Evolutionary conservation across 768 basidiomycete genomes (phyloP).

Genomic region (Mycena maculata): DNA sequence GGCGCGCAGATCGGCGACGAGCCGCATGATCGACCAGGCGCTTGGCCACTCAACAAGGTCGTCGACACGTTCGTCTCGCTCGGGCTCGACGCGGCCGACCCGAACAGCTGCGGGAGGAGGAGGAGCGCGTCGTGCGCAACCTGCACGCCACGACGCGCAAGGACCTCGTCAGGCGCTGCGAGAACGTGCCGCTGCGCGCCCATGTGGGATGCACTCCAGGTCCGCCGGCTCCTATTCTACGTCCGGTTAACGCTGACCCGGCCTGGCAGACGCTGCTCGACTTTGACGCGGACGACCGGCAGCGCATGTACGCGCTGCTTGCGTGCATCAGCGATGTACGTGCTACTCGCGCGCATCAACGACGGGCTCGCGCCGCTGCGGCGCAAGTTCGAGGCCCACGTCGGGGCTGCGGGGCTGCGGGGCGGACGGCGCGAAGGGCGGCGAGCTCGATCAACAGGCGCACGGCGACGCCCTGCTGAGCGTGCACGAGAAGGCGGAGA

Average conservation of each 20-base stretch:
- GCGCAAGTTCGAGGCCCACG: constrained; percentile 94
- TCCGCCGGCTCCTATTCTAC: background rate
- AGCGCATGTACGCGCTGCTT: constrained; percentile 94
- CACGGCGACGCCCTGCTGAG: constrained; percentile 94
- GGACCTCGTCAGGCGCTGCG: constrained; percentile 82
- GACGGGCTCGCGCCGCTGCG: constrained; percentile 92
- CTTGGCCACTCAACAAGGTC: constrained; percentile 94
- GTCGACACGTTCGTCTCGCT: constrained; percentile 96
- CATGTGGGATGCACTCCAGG: constrained; percentile 97
- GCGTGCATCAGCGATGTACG: constrained; percentile 92
- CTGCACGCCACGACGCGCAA: constrained; percentile 91
- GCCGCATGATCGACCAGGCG: constrained; percentile 94
- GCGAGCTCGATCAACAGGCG: constrained; percentile 87
- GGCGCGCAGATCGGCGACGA: too few relatives aligned
- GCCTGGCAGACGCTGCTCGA: constrained; percentile 77
- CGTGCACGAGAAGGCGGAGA: constrained; percentile 92
- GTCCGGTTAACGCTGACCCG: background rate
- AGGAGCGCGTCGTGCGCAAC: constrained; percentile 95
- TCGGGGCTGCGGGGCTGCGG: constrained; percentile 87
- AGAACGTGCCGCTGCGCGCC: constrained; percentile 88
- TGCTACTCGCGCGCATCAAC: constrained; percentile 88
- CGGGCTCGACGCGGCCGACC: constrained; percentile 91
- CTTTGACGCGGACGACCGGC: constrained; percentile 93
- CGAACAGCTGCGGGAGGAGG: constrained; percentile 93
- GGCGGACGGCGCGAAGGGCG: constrained; percentile 63